Percentiles rank a stretch among this genome's conserved stretches.
Conservation (phyloP, 768 basidiomycete species). For the Pholiota conissans region DNA sequence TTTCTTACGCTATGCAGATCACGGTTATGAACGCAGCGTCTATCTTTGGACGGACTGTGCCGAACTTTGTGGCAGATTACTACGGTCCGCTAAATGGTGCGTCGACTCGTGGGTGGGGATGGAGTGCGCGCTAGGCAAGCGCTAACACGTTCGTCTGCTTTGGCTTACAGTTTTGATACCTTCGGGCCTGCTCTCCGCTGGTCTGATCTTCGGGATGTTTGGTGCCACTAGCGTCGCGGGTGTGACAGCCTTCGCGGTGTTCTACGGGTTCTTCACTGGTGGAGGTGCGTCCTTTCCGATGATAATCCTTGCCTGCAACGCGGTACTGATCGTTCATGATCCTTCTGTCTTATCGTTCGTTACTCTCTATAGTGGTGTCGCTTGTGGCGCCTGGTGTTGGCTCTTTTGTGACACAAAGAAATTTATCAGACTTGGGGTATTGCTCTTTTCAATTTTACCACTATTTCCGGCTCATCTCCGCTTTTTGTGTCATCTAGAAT, state of each 20-base stretch:
- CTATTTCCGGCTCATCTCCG: neutral
- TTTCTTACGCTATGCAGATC: conserved; percentile 31
- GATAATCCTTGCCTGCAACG: neutral
- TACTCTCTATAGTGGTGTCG: conserved; percentile 34
- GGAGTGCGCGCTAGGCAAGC: neutral
- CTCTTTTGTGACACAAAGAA: conserved; percentile 35
- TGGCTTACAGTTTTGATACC: conserved; percentile 40
- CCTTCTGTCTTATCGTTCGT: neutral
- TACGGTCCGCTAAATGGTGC: conserved; percentile 51
- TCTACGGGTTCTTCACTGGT: conserved; percentile 59
- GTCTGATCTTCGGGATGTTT: conserved; percentile 51
- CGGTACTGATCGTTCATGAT: neutral
- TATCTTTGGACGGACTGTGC: conserved; percentile 58
- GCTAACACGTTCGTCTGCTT: neutral
- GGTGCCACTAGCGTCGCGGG: conserved; percentile 43
- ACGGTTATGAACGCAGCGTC: conserved; percentile 54
- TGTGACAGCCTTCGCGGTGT: conserved; percentile 42
- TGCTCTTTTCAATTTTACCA: conserved; percentile 5
- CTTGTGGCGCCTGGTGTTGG: conserved; percentile 38
- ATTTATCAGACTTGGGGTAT: conserved; percentile 48
- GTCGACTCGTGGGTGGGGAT: conserved; percentile 7
- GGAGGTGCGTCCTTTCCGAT: conserved; percentile 36
- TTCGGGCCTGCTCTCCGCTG: conserved; percentile 37
- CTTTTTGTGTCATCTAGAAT: conserved; percentile 28
- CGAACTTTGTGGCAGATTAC: conserved; percentile 51